phyloP scores from a whole-genome alignment of 2,329 filamentous ascomycete genomes.

The Simplicillium aogashimaense region DNA sequence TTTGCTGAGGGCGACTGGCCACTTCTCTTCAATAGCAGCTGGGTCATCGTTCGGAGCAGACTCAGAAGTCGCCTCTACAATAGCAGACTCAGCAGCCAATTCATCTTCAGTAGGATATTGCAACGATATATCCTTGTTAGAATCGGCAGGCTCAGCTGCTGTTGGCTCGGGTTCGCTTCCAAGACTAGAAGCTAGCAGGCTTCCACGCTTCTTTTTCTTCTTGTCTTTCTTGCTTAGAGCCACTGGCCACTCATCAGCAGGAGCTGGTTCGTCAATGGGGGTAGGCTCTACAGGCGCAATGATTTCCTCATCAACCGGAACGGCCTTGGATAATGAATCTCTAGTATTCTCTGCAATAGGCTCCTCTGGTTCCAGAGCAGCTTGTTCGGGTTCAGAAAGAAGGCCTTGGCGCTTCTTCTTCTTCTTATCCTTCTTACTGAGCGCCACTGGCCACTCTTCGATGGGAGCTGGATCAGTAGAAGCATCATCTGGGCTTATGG shows the following conservation, averaged over 20 bases:
- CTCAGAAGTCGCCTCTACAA: background rate
- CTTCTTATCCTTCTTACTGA: constrained; percentile 14
- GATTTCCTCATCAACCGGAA: background rate
- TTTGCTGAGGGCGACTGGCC: constrained; percentile 6
- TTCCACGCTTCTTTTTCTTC: constrained; percentile 7
- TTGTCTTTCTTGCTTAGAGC: constrained; percentile 1
- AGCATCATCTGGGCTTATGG: background rate
- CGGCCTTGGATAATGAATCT: background rate
- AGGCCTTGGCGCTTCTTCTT: constrained; percentile 18
- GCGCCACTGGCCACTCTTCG: constrained; percentile 2
- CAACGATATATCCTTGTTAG: background rate
- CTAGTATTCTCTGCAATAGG: background rate
- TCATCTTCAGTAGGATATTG: background rate
- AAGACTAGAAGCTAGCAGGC: constrained; percentile 4
- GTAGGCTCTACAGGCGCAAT: constrained; percentile 6
- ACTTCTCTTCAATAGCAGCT: constrained; percentile 15
- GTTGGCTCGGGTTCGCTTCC: background rate
- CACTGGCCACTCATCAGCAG: background rate
- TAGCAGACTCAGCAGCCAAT: background rate
- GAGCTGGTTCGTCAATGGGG: background rate
- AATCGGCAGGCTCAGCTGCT: background rate
- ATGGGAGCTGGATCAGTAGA: background rate
- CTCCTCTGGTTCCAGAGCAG: background rate
- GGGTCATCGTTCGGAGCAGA: background rate
- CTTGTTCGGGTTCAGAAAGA: background rate